phyloP scores from a whole-genome alignment of 2,329 filamentous ascomycete species.

The Diaporthe nobilis region DNA sequence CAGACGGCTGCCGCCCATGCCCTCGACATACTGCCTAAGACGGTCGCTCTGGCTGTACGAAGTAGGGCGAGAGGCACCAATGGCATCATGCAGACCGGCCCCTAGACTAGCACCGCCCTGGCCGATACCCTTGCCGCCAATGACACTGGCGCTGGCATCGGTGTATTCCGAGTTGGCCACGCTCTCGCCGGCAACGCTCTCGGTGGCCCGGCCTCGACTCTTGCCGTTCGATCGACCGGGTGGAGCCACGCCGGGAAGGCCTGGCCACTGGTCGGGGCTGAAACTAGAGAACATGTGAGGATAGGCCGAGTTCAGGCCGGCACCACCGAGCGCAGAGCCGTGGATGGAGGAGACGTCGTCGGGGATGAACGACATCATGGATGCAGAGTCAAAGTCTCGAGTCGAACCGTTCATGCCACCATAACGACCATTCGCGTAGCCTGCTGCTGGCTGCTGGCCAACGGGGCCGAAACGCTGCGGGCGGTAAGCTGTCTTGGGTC shows the following conservation, averaged over 20 bases:
- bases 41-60: slow-evolving; percentile 87
- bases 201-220: slow-evolving; percentile 75
- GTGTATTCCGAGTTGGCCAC: slow-evolving; percentile 92
- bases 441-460: slow-evolving; percentile 44
- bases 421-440: slow-evolving; percentile 58
- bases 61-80: slow-evolving; percentile 74
- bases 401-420: slow-evolving; percentile 56
- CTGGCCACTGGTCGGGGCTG: slow-evolving; percentile 88
- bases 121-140: slow-evolving; percentile 80
- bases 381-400: slow-evolving; percentile 81
- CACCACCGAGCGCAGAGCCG: slow-evolving; percentile 89
- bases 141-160: slow-evolving; percentile 83
- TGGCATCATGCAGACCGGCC: slow-evolving; percentile 81
- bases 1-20: slow-evolving; percentile 73
- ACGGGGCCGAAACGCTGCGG: slow-evolving; percentile 78
- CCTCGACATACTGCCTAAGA: slow-evolving; percentile 94
- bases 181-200: slow-evolving; percentile 91
- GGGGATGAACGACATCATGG: slow-evolving; percentile 94
- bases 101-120: slow-evolving; percentile 91
- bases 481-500: slow-evolving; percentile 92
- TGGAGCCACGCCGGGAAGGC: slow-evolving; percentile 75
- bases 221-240: slow-evolving; percentile 76
- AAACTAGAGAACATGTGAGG: slow-evolving; percentile 97
- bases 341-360: slow-evolving; percentile 98
- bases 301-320: slow-evolving; percentile 84